Percentiles rank a stretch among this genome's conserved stretches.
These are phyloP conservation scores for Cubamyces sp. DNA, from an alignment of 768 basidiomycete genomes.

Conservation along the genomic window DNA sequence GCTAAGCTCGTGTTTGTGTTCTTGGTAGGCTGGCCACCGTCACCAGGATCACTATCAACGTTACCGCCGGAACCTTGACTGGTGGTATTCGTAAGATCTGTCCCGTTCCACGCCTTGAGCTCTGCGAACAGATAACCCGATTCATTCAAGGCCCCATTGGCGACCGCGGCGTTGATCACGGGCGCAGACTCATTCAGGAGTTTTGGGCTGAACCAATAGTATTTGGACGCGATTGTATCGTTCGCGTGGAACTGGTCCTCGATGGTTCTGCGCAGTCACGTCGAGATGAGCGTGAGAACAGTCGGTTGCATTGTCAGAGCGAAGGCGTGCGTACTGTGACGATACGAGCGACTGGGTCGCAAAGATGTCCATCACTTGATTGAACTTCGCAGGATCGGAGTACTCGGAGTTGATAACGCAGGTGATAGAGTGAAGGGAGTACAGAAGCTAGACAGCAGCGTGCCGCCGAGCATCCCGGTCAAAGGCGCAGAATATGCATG, in stretches of 20 bases:
- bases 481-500: neutral
- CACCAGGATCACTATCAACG: conserved; percentile 15
- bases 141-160: conserved; percentile 45
- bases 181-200: conserved; percentile 57
- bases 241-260: conserved; percentile 58
- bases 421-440: conserved; percentile 70
- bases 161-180: conserved; percentile 49
- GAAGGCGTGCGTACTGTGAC: conserved; percentile 11
- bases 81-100: conserved; percentile 36
- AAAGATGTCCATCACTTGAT: conserved; percentile 77
- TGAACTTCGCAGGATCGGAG: conserved; percentile 61
- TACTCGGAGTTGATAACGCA: conserved; percentile 81
- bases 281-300: neutral
- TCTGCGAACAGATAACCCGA: conserved; percentile 74
- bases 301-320: neutral
- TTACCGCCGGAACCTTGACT: conserved; percentile 31
- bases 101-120: conserved; percentile 66
- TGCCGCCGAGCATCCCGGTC: neutral
- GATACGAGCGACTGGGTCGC: conserved; percentile 59
- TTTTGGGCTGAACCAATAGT: conserved; percentile 60
- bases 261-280: conserved; percentile 45
- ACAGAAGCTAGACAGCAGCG: conserved; percentile 60
- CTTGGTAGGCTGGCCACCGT: neutral
- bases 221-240: conserved; percentile 48
- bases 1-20: conserved; percentile 50